phyloP scores from a whole-genome alignment of 208 protist species.

The Naegleria gruberi region DNA sequence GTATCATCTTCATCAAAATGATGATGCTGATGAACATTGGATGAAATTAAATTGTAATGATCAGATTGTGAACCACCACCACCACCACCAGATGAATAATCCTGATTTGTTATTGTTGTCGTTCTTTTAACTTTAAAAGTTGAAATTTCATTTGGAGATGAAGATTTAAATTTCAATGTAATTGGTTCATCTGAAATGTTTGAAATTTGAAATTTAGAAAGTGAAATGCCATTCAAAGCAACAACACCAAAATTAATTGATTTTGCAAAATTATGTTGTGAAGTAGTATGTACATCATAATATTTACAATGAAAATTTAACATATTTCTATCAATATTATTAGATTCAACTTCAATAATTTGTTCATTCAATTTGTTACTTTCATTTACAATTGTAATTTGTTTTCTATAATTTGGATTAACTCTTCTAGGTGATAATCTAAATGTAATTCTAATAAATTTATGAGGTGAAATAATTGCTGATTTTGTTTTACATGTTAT shows the following conservation, averaged over 20 bases:
- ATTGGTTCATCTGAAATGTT: neutral
- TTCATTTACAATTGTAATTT: slow-evolving; percentile 17
- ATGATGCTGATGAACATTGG: neutral
- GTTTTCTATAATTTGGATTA: slow-evolving; percentile 8
- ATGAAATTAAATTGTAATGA: neutral
- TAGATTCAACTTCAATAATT: neutral
- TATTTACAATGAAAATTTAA: slow-evolving; percentile 12
- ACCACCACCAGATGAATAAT: neutral
- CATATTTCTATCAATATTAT: slow-evolving; percentile 20
- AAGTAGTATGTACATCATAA: neutral
- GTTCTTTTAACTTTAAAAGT: neutral
- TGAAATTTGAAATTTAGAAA: neutral
- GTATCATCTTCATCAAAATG: no score
- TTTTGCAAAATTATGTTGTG: slow-evolving; percentile 18
- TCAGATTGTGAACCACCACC: neutral
- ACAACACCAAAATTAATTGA: neutral
- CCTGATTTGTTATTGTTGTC: neutral
- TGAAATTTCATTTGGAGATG: neutral
- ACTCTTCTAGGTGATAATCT: slow-evolving; percentile 15
- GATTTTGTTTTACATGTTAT: neutral
- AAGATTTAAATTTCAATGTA: neutral
- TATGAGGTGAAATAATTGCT: neutral
- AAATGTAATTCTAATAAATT: neutral
- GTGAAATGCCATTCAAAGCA: neutral
- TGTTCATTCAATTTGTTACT: neutral